Conservation (phyloP, 2,329 filamentous ascomycete species). For the Penicillium hesseltinei region DNA sequence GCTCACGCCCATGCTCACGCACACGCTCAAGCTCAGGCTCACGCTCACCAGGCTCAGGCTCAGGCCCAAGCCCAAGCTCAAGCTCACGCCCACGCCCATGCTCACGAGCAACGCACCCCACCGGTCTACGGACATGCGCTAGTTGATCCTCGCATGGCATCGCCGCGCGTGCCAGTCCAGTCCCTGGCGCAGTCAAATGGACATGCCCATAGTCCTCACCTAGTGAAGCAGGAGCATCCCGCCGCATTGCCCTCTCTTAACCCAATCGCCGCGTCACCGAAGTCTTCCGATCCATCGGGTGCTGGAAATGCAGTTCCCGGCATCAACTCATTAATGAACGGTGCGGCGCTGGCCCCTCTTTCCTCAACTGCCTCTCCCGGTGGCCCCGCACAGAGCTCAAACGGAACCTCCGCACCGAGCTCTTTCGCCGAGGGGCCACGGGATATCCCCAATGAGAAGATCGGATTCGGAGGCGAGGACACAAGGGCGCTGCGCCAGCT, state of each 20-base stretch:
- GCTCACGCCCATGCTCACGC: constrained; percentile 24
- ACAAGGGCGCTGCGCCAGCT: constrained; percentile 64
- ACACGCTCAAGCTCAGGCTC: constrained; percentile 16
- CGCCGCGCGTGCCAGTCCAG: constrained; percentile 33
- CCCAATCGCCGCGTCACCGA: constrained; percentile 22
- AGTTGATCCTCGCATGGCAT: constrained; percentile 37
- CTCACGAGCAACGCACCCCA: constrained; percentile 31
- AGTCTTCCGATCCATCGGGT: constrained; percentile 24
- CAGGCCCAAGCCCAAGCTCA: neutral
- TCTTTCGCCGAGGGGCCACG: constrained; percentile 43
- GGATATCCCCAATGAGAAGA: constrained; percentile 57
- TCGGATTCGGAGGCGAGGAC: constrained; percentile 61
- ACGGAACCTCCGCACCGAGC: constrained; percentile 3
- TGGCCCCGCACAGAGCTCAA: constrained; percentile 19
- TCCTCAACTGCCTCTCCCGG: constrained; percentile 26
- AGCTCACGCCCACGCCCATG: constrained; percentile 19
- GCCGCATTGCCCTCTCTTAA: constrained; percentile 15
- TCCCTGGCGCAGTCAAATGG: constrained; percentile 24
- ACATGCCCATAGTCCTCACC: constrained; percentile 27
- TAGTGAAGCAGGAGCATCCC: constrained; percentile 27
- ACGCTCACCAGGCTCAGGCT: constrained; percentile 14
- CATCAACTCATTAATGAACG: constrained; percentile 50
- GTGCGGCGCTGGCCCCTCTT: constrained; percentile 29
- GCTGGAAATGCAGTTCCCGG: constrained; percentile 51
- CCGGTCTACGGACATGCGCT: constrained; percentile 27